Evolutionary conservation across 305 asterid genomes (phyloP), one percentile per base, ranked within the genome.

Genomic region (Solanum hybrid): DNA sequence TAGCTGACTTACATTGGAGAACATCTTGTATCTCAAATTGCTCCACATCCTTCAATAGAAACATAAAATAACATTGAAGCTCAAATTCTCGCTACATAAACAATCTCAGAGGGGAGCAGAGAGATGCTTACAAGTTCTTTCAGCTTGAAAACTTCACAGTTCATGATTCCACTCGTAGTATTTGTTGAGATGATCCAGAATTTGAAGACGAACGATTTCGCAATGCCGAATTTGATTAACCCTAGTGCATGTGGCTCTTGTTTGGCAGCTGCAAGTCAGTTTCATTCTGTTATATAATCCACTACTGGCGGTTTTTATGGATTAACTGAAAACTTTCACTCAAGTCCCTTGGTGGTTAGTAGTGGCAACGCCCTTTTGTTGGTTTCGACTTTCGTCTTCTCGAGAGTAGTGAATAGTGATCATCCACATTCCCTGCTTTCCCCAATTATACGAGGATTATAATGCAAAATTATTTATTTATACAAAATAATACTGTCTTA

Each of bases 21-120:
- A 95, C 99, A 93, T 96, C 98, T n/a, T 97, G 96, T 87, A 96
- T 95, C 96, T 97, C 96, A 87, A 95, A 94, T 94, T 94, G 98
- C 94, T 97, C 99, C 89, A 96, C 97, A 81, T 97, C 99, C 99
- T 97, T 36, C 90, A 89, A 18, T 24, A 24, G 35, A 75, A 80
- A 89, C 9, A 26, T 11, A 90, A 35, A 74, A 81, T 6, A 51
- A 11, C 88, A 64, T 20, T 37, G 71, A 83, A 86, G 14, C 35
- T 51, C 34, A 61, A 40, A 22, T 4, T 42, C 36, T 11, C 14
- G 81, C 7, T 10, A 28, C 86, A 51, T 28, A 13, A 89, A 22
- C 33, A 35, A 79, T 35, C 29, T 80, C n/a, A 34, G 64, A 10
- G 5, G 39, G 26, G 16, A 37, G 8, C 36, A 46, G 86, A 85